phyloP scores from a whole-genome alignment of 2,329 filamentous ascomycete genomes.

The Verticillium longisporum region DNA sequence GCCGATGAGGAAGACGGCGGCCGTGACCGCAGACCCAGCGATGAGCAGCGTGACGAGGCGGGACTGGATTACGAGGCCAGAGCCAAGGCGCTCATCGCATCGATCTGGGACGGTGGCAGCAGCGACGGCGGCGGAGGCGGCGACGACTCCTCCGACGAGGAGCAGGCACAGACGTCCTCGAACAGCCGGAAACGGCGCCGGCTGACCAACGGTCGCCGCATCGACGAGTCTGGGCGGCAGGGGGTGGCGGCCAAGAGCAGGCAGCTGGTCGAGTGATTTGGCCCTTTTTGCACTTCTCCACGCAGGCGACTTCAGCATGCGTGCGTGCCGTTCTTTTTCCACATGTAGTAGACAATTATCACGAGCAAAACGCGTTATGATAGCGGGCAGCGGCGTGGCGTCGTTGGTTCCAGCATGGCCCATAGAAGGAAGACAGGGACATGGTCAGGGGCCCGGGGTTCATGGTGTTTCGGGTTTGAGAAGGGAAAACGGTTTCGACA shows the following conservation, averaged over 20 bases:
- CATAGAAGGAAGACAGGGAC: no score
- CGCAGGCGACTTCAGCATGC: neutral
- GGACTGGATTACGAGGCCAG: neutral
- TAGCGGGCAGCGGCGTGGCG: no score
- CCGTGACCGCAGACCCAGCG: neutral
- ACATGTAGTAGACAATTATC: no score
- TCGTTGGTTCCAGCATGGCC: no score
- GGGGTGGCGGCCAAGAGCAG: neutral
- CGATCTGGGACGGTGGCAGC: neutral
- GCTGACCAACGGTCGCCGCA: neutral
- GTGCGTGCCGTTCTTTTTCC: no score
- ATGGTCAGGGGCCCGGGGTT: no score
- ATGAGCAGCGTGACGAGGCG: neutral
- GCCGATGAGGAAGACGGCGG: neutral
- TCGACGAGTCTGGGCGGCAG: neutral
- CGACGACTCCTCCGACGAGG: neutral
- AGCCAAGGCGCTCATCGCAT: neutral
- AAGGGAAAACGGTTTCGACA: no score
- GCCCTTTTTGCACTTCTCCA: neutral
- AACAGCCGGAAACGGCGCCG: neutral
- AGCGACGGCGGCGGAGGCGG: no score
- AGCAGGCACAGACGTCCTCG: neutral
- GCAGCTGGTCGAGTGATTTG: neutral
- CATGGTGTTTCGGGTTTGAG: no score
- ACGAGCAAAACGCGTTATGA: no score